Evolutionary conservation across 352 stramenopile genomes (phyloP), one percentile per base, ranked within the genome.

Genomic region (Phytophthora lateralis): DNA sequence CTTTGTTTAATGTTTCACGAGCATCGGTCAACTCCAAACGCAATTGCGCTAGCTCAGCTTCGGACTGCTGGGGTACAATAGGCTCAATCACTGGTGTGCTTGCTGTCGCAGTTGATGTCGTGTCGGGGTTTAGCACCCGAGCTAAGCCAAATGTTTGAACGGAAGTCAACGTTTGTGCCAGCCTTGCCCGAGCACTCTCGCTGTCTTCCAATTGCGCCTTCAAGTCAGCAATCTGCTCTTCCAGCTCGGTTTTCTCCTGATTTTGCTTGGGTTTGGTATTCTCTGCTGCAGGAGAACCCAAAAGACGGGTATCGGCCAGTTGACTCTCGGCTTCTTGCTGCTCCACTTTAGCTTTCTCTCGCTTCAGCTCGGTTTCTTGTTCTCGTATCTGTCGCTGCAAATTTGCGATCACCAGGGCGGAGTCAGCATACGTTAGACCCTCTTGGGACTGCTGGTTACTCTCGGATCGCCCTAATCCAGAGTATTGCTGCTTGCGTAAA

Each of bases 171-270:
- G 80, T 90, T 38, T 83, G 60, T 21, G 89, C 70, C 41, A 95
- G 52, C 24, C 85, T 71, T 1, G 61, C 70, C 7, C 86, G 80
- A 46, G 82, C 80, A 24, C 82, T 77, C 69, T 95, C 86, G 29
- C 86, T 95, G 7, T 77, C 76, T 60, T 76, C 60, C 30, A 95
- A 54, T 34, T 95, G 83, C 1, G 42, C 53, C 47, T 88, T 78
- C 21, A 90, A 61, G 32, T 61, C 77, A 0, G 20, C 55, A 38
- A 65, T 37, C 39, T 61, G 66, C 20, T 55, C 45, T 35, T 75
- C 53, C 4, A 83, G 60, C 26, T 81, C 39, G 0, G 60, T 55
- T n/a, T 65, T 47, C 34, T 54, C 29, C n/a, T 66, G 35, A n/a
- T 60, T 54, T 3, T 54, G 11, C 21, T 53, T 53, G 18, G 30